Base-by-base conservation (phyloP, 805 yeast species). In the Candida chauliodis region DNA sequence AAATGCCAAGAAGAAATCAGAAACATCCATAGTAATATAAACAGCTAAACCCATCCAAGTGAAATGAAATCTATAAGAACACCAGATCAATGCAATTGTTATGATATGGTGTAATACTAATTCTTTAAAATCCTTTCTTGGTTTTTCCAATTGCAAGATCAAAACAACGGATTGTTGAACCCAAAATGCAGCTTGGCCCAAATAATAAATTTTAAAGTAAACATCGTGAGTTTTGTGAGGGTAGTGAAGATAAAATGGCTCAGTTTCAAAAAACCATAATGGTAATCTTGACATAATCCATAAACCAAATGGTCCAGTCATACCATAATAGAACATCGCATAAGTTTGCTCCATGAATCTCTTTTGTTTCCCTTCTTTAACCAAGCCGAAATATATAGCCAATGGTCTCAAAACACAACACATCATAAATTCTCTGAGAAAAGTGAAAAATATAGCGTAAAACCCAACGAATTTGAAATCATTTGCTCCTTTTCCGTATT, bases 161-260 rank as follows among this genome's bases (percentile, higher is more conserved):
- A 93, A 70, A 22, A 93, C 84, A 28, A 85, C 79, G 1, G 95
- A 81, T 65, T 93, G 99, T 67, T 93, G 99, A 16, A 89, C 80
- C 99, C 99, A 93, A 62, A 88, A 93, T 4, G 97, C 84, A 5
- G 98, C 97, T 66, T 93, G 98, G 29, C 85, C 79, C 44, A 93
- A 69, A 59, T 93, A 93, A 57, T 84, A 93, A 10, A 79, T 59
- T 66, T 93, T 93, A 69, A 84, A 84, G 40, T 72, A 67, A 44
- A 67, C 73, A 40, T 76, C 82, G 54, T 84, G 85, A 23, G 82
- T 71, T 43, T 75, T 70, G 64, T 93, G 98, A 5, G 99, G 99
- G 59, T 83, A 91, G 18, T 76, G 66, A 43, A 59, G 73, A 61
- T 88, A 93, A 70, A 91, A 84, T 25, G 86, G 79, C 3, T 78